Conservation (phyloP, 345 rosid genomes). For the Theobroma cacao region DNA sequence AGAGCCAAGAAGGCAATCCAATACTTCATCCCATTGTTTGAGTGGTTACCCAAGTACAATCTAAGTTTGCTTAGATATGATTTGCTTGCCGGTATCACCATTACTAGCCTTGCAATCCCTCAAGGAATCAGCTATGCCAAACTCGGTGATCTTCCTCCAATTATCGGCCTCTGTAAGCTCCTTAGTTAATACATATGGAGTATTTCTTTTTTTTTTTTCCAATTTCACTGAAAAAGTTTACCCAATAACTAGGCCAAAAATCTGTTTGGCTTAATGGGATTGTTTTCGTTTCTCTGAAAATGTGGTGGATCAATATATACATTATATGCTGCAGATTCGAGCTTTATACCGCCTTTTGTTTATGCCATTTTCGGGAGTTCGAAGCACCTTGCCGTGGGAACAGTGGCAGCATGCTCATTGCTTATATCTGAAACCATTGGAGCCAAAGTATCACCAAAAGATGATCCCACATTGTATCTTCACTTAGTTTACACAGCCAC, state of each 20-base stretch:
- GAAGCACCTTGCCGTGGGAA: constrained; percentile 77
- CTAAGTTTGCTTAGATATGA: constrained; percentile 47
- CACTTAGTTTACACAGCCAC: constrained; percentile 71
- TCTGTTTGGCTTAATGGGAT: neutral
- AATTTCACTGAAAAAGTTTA: neutral
- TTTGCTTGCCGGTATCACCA: constrained; percentile 87
- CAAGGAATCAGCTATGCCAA: constrained; percentile 97
- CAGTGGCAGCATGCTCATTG: constrained; percentile 81
- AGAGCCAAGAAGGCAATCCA: constrained; percentile 35
- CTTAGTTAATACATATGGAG: neutral
- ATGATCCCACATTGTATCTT: constrained; percentile 59
- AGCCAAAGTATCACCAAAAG: constrained; percentile 29
- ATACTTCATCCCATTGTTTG: constrained; percentile 71
- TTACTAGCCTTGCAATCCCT: constrained; percentile 87
- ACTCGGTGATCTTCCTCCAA: constrained; percentile 74
- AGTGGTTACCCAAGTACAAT: constrained; percentile 75
- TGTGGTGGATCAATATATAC: neutral
- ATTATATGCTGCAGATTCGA: constrained; percentile 54
- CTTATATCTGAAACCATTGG: constrained; percentile 51
- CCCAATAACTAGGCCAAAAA: neutral
- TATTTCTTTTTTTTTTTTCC: neutral
- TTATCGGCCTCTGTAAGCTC: constrained; percentile 76
- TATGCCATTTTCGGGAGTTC: constrained; percentile 88
- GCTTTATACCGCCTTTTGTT: constrained; percentile 79
- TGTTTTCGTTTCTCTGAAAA: neutral